Evolutionary conservation across 805 yeast genomes (phyloP), one percentile per base, ranked within the genome.

Genomic region (Millerozyma miso): DNA sequence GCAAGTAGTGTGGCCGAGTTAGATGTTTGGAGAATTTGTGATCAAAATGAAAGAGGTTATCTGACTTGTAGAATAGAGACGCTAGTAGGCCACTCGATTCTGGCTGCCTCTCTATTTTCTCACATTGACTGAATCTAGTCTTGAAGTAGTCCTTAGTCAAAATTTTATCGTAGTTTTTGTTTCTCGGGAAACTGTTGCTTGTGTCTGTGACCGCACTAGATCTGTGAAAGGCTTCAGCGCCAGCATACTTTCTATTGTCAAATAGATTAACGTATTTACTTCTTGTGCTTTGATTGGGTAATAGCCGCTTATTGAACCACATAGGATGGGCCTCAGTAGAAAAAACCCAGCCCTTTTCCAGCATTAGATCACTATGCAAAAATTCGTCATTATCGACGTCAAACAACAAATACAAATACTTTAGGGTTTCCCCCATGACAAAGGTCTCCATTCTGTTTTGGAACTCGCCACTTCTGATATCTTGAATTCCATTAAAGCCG

Each of bases 241-340:
- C 10, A 10, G 29, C 29, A n/a, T n/a, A n/a, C n/a, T n/a, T n/a
- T n/a, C n/a, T n/a, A n/a, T n/a, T n/a, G n/a, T n/a, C n/a, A n/a
- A n/a, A n/a, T n/a, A n/a, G n/a, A n/a, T 15, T 20, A 13, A 14
- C 12, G 20, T 8, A 17, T 18, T 18, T 35, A 4, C 16, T 10
- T 16, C 19, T 16, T 12, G 29, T 35, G 15, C n/a, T 16, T 7
- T 37, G n/a, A 14, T 29, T 13, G 2, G 39, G 38, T 20, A 41
- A 40, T 42, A 53, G 10, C 26, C 44, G 34, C 35, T 55, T 44
- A 37, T 77, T 77, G 41, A 76, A 69, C 95, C 96, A 88, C 48
- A 89, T 59, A 3, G 96, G 96, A 60, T 90, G 98, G 0, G 90
- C 97, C 55, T 90, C 98, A 0, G 98, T 90, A 10, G 91, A 78